Percentiles rank a stretch among this genome's conserved stretches.
Conservation (phyloP, 2,329 filamentous ascomycete species). For the Xylaria polymorpha region DNA sequence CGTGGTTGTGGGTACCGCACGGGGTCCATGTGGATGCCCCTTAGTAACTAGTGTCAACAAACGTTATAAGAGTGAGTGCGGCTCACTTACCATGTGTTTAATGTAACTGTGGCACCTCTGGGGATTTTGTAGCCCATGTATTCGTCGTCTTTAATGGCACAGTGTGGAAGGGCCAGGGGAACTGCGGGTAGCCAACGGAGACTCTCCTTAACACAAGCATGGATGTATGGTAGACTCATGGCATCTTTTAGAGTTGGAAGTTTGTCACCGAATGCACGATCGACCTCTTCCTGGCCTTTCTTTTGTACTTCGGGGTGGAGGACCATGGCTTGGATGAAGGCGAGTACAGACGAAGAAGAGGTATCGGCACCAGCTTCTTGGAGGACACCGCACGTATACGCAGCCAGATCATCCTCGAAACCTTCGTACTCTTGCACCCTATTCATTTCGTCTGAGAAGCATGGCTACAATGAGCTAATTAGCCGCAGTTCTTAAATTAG, state of each 20-base stretch:
- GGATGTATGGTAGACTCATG: slow-evolving; percentile 57
- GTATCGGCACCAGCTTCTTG: slow-evolving; percentile 11
- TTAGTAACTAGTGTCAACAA: slow-evolving; percentile 27
- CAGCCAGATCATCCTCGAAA: not conserved
- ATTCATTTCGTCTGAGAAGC: not conserved
- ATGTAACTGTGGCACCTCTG: slow-evolving; percentile 54
- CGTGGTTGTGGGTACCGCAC: slow-evolving; percentile 54
- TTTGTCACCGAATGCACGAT: slow-evolving; percentile 54
- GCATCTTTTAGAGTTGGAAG: slow-evolving; percentile 57
- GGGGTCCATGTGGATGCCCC: slow-evolving; percentile 60
- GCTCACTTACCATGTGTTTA: slow-evolving; percentile 53
- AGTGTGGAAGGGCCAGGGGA: slow-evolving; percentile 52
- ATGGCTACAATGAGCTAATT: not conserved
- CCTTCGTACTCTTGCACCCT: not conserved
- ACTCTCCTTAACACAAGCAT: slow-evolving; percentile 57
- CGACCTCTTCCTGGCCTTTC: slow-evolving; percentile 48
- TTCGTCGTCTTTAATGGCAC: slow-evolving; percentile 49
- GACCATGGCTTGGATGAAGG: slow-evolving; percentile 54
- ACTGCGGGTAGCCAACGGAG: slow-evolving; percentile 58
- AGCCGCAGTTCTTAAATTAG: not conserved
- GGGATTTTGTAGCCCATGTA: slow-evolving; percentile 57
- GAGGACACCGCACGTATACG: not conserved
- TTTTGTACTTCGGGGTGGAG: slow-evolving; percentile 50
- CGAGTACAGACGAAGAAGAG: not conserved
- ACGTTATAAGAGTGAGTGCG: not conserved